Conservation (phyloP, 2,329 filamentous ascomycete species). For the Arachnomyces sp. region DNA sequence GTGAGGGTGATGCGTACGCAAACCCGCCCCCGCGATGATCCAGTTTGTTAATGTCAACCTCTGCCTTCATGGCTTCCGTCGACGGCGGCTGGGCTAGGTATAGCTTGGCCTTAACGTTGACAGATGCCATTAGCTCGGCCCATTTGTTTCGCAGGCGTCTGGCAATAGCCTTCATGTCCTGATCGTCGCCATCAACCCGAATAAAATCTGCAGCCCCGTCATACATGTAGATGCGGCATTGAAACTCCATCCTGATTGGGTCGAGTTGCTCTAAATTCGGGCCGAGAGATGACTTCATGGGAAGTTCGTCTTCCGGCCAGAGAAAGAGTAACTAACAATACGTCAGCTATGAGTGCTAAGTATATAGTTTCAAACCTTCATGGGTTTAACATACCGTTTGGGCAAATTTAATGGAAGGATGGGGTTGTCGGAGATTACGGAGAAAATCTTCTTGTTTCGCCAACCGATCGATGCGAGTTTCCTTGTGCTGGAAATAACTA, state of each 20-base stretch:
- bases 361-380: constrained; percentile 1
- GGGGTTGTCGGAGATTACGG: constrained; percentile 19
- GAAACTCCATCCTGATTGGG: constrained; percentile 31
- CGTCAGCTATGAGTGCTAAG: constrained; percentile 5
- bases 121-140: constrained; percentile 21
- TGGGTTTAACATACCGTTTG: constrained; percentile 18
- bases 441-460: constrained; percentile 18
- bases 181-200: constrained; percentile 22
- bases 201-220: constrained; percentile 21
- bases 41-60: constrained; percentile 20
- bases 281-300: constrained; percentile 34
- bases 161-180: constrained; percentile 31
- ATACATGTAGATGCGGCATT: constrained; percentile 35
- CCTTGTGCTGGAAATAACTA: constrained; percentile 19
- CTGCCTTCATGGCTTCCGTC: constrained; percentile 12
- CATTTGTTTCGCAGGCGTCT: constrained; percentile 20
- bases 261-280: constrained; percentile 37
- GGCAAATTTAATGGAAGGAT: constrained; percentile 14
- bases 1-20: constrained; percentile 13
- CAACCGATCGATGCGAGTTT: constrained; percentile 15
- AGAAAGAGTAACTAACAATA: constrained; percentile 30
- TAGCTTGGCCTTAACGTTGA: constrained; percentile 23
- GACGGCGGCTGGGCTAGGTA: constrained; percentile 26
- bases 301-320: constrained; percentile 39
- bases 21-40: constrained; percentile 3